Evolutionary conservation across 2,329 filamentous ascomycete species (phyloP), one percentile per base, ranked within the genome.

Genomic region (Epichloe elymi): DNA sequence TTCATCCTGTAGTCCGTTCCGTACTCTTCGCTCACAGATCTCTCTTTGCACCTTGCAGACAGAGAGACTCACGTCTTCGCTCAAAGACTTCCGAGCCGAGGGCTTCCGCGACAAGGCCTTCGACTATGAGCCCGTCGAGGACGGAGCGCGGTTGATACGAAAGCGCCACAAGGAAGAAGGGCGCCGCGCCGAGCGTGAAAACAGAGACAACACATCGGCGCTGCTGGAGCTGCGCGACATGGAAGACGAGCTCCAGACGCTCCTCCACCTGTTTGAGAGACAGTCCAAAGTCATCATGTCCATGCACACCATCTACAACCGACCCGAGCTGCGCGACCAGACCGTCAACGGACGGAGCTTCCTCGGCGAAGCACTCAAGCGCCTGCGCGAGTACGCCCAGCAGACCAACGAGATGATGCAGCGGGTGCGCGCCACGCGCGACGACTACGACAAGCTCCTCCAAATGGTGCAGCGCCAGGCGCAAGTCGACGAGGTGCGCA

Each of bases 401-500:
- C 73, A 76, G 51, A 68, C 76, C 0, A 64, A 65, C 3, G 77
- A 81, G 49, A 83, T 84, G 80, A 67, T 75, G 6, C 67, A 72
- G 37, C 69, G 78, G n/a, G 78, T 80, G 1, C 72, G 75, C 12
- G 67, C 68, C 3, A 80, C 79, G 2, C 71, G 80, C 39, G 78
- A 76, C 44, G 79, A 82, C 54, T 83, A 82, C 55, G 79, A 82
- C 57, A 82, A 82, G 55, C 70, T 84, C 5, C 74, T 83, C 12
- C 79, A 83, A 61, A 80, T 84, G 72, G 79, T 81, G 40, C 80
- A 83, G 59, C 78, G 80, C 15, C 79, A 83, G 58, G 79, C 80
- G 0, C 80, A 83, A 58, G 78, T 84, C 2, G 79, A 83, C 58
- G 80, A 84, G 60, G 79, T 82, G 8, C 75, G 79, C 23, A 74